Base-by-base conservation (phyloP, 495 filamentous ascomycete species). In the Aspergillus saccharolyticus region DNA sequence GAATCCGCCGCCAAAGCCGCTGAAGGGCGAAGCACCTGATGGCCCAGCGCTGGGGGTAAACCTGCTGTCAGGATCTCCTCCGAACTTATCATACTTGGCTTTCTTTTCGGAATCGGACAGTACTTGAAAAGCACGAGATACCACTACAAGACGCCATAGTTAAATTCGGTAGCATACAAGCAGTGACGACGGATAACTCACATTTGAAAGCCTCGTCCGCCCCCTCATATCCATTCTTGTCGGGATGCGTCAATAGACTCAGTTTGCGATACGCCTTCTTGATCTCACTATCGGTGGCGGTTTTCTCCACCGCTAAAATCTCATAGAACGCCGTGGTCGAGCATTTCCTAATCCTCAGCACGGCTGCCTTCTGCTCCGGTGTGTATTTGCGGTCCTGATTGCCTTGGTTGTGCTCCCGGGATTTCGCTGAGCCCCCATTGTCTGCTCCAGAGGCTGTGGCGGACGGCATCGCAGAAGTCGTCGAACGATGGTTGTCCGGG, bases 231-330 rank as follows among this genome's bases (percentile, higher is more conserved):
- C 90, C 92, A 77, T 97, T 98, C 79, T 98, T 98, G 77, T 98
- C 94, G 55, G 94, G 94, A 78, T 98, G 94, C 55, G 93, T 97
- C 64, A 96, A 75, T 63, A 98, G 74, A 75, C 88, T 91, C 62
- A 91, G 76, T 73, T 97, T 97, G 65, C 91, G 81, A 74, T 98
- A 98, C 2, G 94, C 92, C 79, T 97, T 98, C 72, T 97, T 98
- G 67, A 98, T 89, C 66, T 96, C 91, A 56, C 75, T 73, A 61
- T 96, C 92, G 30, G 83, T 81, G 54, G 85, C 87, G 14, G 86
- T 82, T 60, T 80, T 82, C 65, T 91, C 86, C 44, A 92, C 66
- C 7, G 82, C 83, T 42, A 98, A 74, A 62, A 98, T 97, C 71
- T 96, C 94, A 75, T 98, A 98, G 70, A 92, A 98, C 2, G 88